These are phyloP conservation scores for Schrenkiella parvula DNA, from an alignment of 345 rosid species.

Conservation along the genomic window DNA sequence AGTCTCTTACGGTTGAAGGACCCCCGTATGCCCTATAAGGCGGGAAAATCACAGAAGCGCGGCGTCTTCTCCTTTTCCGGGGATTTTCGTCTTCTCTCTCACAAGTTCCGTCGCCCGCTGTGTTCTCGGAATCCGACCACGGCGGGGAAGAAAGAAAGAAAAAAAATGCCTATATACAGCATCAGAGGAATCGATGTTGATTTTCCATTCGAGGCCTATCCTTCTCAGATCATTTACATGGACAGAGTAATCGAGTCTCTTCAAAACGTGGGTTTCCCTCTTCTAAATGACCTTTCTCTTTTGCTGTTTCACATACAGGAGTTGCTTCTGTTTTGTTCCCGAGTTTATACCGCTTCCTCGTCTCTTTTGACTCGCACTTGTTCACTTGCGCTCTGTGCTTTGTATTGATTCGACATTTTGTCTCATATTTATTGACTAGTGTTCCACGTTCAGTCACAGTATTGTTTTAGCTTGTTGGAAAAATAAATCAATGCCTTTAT, in stretches of 20 bases:
- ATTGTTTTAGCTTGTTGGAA: background rate
- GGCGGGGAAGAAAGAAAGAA: background rate
- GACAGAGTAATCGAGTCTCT: conserved; percentile 86
- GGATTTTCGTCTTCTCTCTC: background rate
- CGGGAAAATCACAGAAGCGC: conserved; percentile 29
- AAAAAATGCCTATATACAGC: conserved; percentile 69
- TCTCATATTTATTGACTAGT: background rate
- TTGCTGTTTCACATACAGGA: background rate
- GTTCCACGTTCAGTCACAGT: background rate
- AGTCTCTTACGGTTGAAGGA: too few relatives aligned
- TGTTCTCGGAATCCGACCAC: background rate
- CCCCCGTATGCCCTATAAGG: conserved; percentile 23
- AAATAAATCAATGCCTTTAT: background rate
- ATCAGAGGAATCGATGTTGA: conserved; percentile 84
- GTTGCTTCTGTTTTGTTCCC: background rate
- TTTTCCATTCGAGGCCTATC: conserved; percentile 90
- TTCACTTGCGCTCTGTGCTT: background rate
- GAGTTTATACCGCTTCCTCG: background rate
- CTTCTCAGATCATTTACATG: conserved; percentile 90
- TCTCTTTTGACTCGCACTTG: background rate
- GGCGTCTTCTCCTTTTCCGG: background rate
- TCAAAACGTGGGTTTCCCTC: conserved; percentile 54
- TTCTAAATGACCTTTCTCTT: background rate
- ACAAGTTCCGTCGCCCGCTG: background rate
- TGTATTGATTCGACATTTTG: background rate